Evolutionary conservation across 23 red algal species (phyloP).

Genomic region (Gracilaria gracilis): DNA sequence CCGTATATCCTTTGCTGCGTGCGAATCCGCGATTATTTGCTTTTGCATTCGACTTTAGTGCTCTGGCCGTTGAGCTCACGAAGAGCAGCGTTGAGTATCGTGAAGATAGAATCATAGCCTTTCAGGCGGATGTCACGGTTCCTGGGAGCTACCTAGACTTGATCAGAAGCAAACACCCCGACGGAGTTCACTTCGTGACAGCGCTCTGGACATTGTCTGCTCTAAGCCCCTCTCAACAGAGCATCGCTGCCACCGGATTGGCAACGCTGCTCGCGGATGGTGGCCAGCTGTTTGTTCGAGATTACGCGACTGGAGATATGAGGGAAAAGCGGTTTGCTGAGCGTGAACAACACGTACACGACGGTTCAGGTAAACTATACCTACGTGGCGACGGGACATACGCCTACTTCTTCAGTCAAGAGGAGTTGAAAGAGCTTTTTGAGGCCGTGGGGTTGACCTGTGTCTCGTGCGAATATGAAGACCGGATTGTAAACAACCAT

Average conservation of each 20-base stretch:
- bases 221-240: constrained; percentile 45
- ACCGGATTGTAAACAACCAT: constrained; percentile 71
- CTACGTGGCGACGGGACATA: constrained; percentile 93
- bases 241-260: constrained; percentile 26
- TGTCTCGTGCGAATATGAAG: constrained; percentile 47
- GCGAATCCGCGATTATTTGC: constrained; percentile 84
- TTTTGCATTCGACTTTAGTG: constrained; percentile 85
- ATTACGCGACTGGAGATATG: constrained; percentile 96
- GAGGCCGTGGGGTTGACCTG: constrained; percentile 45
- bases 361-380: constrained; percentile 7
- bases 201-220: constrained; percentile 90
- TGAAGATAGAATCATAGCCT: constrained; percentile 66
- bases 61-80: constrained; percentile 61
- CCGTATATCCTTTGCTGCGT: constrained; percentile 86
- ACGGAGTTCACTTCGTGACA: constrained; percentile 70
- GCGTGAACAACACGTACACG: constrained; percentile 3
- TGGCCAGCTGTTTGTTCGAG: constrained; percentile 87
- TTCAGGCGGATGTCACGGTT: constrained; percentile 66
- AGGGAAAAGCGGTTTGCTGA: constrained; percentile 76
- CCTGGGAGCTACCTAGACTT: constrained; percentile 27
- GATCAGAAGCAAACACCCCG: not conserved
- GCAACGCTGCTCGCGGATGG: constrained; percentile 59
- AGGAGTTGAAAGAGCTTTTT: constrained; percentile 75
- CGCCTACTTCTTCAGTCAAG: constrained; percentile 89
- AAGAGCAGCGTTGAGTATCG: constrained; percentile 71